phyloP scores from a whole-genome alignment of 352 stramenopile genomes.

The Pythium chondricola region DNA sequence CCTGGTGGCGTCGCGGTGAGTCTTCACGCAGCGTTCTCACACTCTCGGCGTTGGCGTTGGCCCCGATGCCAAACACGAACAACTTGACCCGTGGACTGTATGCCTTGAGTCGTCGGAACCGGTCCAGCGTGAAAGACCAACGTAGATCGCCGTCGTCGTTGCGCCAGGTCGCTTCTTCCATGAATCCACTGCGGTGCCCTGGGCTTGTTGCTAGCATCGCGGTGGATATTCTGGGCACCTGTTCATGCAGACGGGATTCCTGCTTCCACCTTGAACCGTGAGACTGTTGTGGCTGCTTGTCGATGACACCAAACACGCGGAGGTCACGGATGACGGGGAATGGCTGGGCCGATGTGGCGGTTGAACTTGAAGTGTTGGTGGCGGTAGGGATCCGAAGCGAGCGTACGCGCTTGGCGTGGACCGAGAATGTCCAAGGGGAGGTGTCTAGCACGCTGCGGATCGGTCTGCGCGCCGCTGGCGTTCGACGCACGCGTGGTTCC shows the following conservation, averaged over 20 bases:
- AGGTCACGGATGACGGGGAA: slow-evolving; percentile 35
- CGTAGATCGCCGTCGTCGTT: slow-evolving; percentile 39
- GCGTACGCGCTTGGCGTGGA: slow-evolving; percentile 34
- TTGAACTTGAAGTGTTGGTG: background rate
- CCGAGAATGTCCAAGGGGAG: slow-evolving; percentile 36
- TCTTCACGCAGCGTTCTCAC: slow-evolving; percentile 13
- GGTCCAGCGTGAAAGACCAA: slow-evolving; percentile 56
- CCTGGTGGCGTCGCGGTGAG: slow-evolving; percentile 9
- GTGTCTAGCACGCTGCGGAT: slow-evolving; percentile 26
- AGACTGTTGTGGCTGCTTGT: slow-evolving; percentile 48
- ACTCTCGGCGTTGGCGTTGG: slow-evolving; percentile 14
- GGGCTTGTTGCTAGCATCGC: background rate
- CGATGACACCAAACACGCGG: slow-evolving; percentile 46
- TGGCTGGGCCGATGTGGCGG: background rate
- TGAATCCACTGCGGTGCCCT: slow-evolving; percentile 29
- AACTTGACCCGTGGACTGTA: slow-evolving; percentile 61
- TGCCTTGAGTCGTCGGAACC: slow-evolving; percentile 59
- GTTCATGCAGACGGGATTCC: slow-evolving; percentile 10
- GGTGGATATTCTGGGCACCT: too few species aligned
- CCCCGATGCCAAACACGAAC: slow-evolving; percentile 58
- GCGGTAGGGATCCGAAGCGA: slow-evolving; percentile 33
- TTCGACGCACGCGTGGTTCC: too few species aligned
- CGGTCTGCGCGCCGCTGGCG: slow-evolving; percentile 7
- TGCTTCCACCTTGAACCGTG: slow-evolving; percentile 46
- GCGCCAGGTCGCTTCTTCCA: slow-evolving; percentile 52